A percentile compares a stretch with the other conserved stretches of the same genome.
Conservation (phyloP, 139 green algal species). For the Micractinium conductrix region DNA sequence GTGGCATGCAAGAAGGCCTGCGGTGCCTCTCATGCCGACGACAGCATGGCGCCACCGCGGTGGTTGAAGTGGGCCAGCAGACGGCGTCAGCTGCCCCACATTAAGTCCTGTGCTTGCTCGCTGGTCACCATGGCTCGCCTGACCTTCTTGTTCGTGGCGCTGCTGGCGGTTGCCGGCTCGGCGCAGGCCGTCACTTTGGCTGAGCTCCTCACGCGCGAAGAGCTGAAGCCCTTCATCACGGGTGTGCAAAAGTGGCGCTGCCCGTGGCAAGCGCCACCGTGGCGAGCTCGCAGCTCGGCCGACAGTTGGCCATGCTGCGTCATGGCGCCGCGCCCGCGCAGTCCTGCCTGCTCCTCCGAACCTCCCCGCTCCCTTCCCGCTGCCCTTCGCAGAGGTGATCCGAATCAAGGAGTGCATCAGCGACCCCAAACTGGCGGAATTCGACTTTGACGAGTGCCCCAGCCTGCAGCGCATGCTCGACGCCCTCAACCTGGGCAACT, state of each 20-base stretch:
- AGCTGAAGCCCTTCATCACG: constrained; percentile 12
- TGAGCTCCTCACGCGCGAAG: neutral
- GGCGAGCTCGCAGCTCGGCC: too few species aligned
- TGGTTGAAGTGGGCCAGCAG: too few species aligned
- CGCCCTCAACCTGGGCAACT: constrained; percentile 1
- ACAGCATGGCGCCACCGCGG: too few species aligned
- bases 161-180: neutral
- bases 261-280: too few species aligned
- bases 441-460: neutral
- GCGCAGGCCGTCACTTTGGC: neutral
- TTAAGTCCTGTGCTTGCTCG: too few species aligned
- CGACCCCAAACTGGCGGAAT: neutral
- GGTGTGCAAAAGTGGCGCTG: neutral
- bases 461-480: constrained; percentile 14
- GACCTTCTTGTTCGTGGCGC: neutral
- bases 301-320: too few species aligned
- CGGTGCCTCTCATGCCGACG: too few species aligned
- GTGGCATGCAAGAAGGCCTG: too few species aligned
- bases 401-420: neutral
- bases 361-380: too few species aligned
- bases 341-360: too few species aligned
- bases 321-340: too few species aligned
- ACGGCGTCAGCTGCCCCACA: too few species aligned
- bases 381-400: neutral
- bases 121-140: neutral